Evolutionary conservation across 768 basidiomycete genomes (phyloP).

Genomic region (Phallus indusiatus): DNA sequence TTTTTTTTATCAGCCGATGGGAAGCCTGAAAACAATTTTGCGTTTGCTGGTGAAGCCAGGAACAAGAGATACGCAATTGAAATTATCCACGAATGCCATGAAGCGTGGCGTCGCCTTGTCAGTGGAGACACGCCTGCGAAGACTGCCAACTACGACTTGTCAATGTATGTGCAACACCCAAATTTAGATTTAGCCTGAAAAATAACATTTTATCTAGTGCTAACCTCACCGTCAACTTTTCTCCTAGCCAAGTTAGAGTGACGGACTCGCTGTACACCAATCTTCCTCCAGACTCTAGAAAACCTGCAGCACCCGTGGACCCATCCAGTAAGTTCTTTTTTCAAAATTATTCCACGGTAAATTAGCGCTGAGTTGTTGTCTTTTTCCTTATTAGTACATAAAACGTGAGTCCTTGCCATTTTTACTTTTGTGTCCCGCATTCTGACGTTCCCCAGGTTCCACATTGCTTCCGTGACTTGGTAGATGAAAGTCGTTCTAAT

Average conservation of each 20-base stretch:
- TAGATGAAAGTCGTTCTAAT: not conserved
- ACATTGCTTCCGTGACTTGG: slow-evolving; percentile 43
- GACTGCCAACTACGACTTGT: slow-evolving; percentile 63
- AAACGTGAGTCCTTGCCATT: not conserved
- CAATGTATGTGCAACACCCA: slow-evolving; percentile 60
- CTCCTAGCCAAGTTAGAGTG: slow-evolving; percentile 56
- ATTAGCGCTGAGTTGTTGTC: not conserved
- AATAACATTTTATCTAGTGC: slow-evolving; percentile 42
- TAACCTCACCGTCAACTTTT: slow-evolving; percentile 70
- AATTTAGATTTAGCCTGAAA: not conserved
- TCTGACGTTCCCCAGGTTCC: slow-evolving; percentile 42
- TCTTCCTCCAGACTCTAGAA: slow-evolving; percentile 71
- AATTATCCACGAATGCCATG: slow-evolving; percentile 98
- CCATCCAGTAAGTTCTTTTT: slow-evolving; percentile 61
- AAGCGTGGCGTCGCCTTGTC: slow-evolving; percentile 94
- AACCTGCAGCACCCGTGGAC: slow-evolving; percentile 82
- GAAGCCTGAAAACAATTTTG: slow-evolving; percentile 96
- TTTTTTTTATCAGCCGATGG: slow-evolving; percentile 47
- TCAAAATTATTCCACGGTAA: not conserved
- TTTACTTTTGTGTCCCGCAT: not conserved
- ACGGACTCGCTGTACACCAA: slow-evolving; percentile 53
- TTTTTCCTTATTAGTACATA: not conserved
- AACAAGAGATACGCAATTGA: slow-evolving; percentile 99
- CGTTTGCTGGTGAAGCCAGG: slow-evolving; percentile 99
- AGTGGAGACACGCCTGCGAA: slow-evolving; percentile 69